Conservation (phyloP, 768 basidiomycete genomes). For the Calocybe gangraenosa region DNA sequence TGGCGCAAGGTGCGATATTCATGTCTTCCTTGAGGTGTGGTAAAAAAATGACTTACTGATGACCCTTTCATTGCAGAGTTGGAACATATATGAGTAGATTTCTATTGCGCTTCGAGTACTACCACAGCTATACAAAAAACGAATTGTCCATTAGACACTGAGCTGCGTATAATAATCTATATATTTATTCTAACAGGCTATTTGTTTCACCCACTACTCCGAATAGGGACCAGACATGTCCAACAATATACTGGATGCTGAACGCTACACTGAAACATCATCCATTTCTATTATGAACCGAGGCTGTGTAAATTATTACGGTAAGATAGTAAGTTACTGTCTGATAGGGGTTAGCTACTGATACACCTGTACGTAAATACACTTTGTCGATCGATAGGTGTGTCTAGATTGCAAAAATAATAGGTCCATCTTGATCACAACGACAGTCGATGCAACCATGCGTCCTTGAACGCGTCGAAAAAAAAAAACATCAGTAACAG, state of each 20-base stretch:
- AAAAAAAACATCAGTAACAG: constrained; percentile 2
- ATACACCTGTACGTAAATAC: not conserved
- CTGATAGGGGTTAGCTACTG: not conserved
- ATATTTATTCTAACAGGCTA: constrained; percentile 6
- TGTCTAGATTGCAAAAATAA: constrained; percentile 5
- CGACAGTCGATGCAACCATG: constrained; percentile 15
- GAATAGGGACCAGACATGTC: too few species aligned
- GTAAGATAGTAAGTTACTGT: not conserved
- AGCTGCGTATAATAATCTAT: constrained; percentile 17
- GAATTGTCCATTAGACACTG: constrained; percentile 5
- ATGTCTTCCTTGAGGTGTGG: not conserved
- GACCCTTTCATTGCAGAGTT: constrained; percentile 17
- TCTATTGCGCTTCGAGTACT: constrained; percentile 5
- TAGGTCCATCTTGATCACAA: constrained; percentile 12
- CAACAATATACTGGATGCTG: too few species aligned
- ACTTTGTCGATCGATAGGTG: not conserved
- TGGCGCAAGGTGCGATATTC: constrained; percentile 62
- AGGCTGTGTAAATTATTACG: not conserved
- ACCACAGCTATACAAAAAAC: constrained; percentile 2
- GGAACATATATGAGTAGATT: constrained; percentile 24
- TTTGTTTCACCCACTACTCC: not conserved
- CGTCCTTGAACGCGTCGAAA: constrained; percentile 1
- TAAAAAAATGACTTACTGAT: not conserved
- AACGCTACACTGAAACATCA: not conserved
- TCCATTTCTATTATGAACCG: constrained; percentile 9